These are phyloP conservation scores for Manihot esculenta DNA, from an alignment of 441 rosid species.

Conservation along the genomic window DNA sequence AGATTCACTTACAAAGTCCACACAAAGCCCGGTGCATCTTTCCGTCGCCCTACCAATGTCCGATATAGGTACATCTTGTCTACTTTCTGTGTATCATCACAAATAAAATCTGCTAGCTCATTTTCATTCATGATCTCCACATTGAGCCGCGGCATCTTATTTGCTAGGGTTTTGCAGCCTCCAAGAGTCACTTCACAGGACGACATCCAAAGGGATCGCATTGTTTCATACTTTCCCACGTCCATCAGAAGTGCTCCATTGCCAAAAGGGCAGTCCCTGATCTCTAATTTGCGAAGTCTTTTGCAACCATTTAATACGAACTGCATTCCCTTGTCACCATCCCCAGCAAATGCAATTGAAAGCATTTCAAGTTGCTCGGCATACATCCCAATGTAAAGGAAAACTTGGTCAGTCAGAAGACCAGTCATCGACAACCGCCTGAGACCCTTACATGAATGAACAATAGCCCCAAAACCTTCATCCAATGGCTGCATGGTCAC, in stretches of 20 bases:
- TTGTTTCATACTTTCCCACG: slow-evolving; percentile 87
- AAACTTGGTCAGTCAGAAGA: slow-evolving; percentile 71
- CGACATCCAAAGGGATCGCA: slow-evolving; percentile 99
- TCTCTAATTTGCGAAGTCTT: slow-evolving; percentile 83
- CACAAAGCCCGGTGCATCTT: slow-evolving; percentile 75
- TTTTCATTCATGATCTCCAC: slow-evolving; percentile 78
- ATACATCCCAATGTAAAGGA: slow-evolving; percentile 73
- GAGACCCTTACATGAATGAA: slow-evolving; percentile 65
- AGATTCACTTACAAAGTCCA: slow-evolving; percentile 51
- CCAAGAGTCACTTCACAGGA: slow-evolving; percentile 80
- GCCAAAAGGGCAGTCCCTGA: slow-evolving; percentile 83
- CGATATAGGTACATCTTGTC: slow-evolving; percentile 87
- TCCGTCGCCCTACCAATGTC: slow-evolving; percentile 66
- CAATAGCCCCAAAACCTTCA: slow-evolving; percentile 96
- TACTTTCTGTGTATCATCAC: slow-evolving; percentile 51
- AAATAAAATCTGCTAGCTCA: slow-evolving; percentile 33
- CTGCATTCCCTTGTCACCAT: slow-evolving; percentile 77
- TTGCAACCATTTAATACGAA: slow-evolving; percentile 82
- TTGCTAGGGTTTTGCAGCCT: slow-evolving; percentile 74
- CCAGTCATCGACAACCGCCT: slow-evolving; percentile 77
- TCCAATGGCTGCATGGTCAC: slow-evolving; percentile 70
- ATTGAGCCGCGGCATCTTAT: slow-evolving; percentile 68
- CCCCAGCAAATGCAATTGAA: slow-evolving; percentile 89
- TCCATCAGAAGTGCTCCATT: slow-evolving; percentile 75
- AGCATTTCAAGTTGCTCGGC: slow-evolving; percentile 91